Conservation (phyloP, 1,284 basidiomycete species). For the Trichosporon asahii region DNA sequence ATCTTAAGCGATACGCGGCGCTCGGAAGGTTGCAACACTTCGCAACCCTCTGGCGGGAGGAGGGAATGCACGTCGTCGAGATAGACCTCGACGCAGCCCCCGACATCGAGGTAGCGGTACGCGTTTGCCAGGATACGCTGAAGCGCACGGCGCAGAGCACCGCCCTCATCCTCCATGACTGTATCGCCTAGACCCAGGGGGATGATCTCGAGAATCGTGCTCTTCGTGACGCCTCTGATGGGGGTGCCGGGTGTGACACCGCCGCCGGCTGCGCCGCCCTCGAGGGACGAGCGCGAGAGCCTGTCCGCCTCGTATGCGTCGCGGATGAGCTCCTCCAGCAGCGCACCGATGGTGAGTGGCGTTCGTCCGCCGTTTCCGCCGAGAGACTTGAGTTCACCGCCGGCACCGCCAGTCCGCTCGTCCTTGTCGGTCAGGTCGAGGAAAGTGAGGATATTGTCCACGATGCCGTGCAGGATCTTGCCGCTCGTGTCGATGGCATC, state of each 20-base stretch:
- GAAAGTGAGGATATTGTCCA: constrained; percentile 49
- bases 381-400: background rate
- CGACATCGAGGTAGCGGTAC: constrained; percentile 45
- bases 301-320: constrained; percentile 41
- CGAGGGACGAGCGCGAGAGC: constrained; percentile 42
- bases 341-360: constrained; percentile 33
- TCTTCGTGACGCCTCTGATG: background rate
- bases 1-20: constrained; percentile 32
- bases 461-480: constrained; percentile 45
- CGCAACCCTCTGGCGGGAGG: constrained; percentile 41
- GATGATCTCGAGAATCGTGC: background rate
- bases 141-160: constrained; percentile 41
- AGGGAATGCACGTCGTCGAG: constrained; percentile 40
- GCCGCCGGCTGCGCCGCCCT: constrained; percentile 12
- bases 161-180: constrained; percentile 42
- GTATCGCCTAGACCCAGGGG: constrained; percentile 27
- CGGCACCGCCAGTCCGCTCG: background rate
- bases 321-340: constrained; percentile 45
- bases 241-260: background rate
- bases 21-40: constrained; percentile 29
- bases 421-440: constrained; percentile 42
- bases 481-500: constrained; percentile 50
- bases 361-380: constrained; percentile 22
- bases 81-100: constrained; percentile 45
- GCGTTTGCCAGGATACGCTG: constrained; percentile 45